These are phyloP conservation scores for Eudorina sp. DNA, from an alignment of 139 green algal genomes.

Conservation along the genomic window DNA sequence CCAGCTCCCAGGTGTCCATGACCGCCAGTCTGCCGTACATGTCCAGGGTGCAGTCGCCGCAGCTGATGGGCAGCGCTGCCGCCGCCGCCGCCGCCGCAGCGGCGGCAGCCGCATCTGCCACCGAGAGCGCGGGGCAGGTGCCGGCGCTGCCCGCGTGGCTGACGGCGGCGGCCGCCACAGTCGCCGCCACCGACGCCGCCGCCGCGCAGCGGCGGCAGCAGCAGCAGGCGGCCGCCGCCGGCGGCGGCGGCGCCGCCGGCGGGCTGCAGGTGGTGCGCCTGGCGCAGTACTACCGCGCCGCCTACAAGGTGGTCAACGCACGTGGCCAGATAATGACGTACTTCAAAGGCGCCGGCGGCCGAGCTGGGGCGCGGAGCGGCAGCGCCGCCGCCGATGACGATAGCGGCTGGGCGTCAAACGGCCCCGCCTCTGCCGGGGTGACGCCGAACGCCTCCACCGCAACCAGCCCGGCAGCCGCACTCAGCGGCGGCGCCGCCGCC, in stretches of 20 bases:
- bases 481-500: too few relatives aligned
- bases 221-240: neutral
- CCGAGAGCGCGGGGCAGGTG: neutral
- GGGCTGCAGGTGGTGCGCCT: slow-evolving; percentile 29
- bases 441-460: too few relatives aligned
- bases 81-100: neutral
- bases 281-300: slow-evolving; percentile 32
- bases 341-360: neutral
- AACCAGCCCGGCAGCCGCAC: too few relatives aligned
- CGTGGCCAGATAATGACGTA: slow-evolving; percentile 8
- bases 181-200: neutral
- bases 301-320: slow-evolving; percentile 22
- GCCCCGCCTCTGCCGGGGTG: too few relatives aligned
- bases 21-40: too few relatives aligned
- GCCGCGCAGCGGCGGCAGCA: neutral
- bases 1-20: neutral
- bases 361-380: too few relatives aligned
- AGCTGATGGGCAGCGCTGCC: neutral
- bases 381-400: too few relatives aligned
- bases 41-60: neutral
- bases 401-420: too few relatives aligned
- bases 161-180: neutral
- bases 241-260: neutral
- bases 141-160: neutral
- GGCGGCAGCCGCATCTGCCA: neutral